Conservation (phyloP, 257 asterid species). For the Buddleja alternifolia region DNA sequence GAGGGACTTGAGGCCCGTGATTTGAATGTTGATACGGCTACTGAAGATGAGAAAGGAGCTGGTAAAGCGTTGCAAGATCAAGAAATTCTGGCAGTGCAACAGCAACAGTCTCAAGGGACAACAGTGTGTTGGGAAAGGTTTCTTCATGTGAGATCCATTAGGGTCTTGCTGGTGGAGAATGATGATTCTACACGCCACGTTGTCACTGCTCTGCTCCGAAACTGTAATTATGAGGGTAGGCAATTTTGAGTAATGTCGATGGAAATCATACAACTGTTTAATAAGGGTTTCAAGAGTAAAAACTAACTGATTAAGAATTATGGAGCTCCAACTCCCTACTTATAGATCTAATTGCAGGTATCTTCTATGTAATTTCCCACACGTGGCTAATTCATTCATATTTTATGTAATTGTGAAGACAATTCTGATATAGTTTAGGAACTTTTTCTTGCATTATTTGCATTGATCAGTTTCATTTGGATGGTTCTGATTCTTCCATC, state of each 20-base stretch:
- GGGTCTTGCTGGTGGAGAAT: constrained; percentile 83
- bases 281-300: not conserved
- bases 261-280: not conserved
- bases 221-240: constrained; percentile 90
- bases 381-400: no score
- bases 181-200: constrained; percentile 87
- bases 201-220: constrained; percentile 84
- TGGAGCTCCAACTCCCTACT: not conserved
- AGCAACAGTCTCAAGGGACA: constrained; percentile 53
- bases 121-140: constrained; percentile 76
- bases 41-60: constrained; percentile 35
- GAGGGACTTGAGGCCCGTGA: constrained; percentile 14
- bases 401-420: no score
- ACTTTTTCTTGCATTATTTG: not conserved
- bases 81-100: constrained; percentile 46
- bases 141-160: constrained; percentile 82
- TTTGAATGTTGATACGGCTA: constrained; percentile 19
- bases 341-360: not conserved
- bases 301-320: not conserved
- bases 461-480: not conserved
- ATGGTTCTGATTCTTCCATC: not conserved
- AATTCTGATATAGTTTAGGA: not conserved
- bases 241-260: no score
- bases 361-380: not conserved
- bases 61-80: constrained; percentile 39